These are phyloP conservation scores for Zymoseptoria pseudotritici DNA, from an alignment of 2,329 filamentous ascomycete species.

Conservation along the genomic window DNA sequence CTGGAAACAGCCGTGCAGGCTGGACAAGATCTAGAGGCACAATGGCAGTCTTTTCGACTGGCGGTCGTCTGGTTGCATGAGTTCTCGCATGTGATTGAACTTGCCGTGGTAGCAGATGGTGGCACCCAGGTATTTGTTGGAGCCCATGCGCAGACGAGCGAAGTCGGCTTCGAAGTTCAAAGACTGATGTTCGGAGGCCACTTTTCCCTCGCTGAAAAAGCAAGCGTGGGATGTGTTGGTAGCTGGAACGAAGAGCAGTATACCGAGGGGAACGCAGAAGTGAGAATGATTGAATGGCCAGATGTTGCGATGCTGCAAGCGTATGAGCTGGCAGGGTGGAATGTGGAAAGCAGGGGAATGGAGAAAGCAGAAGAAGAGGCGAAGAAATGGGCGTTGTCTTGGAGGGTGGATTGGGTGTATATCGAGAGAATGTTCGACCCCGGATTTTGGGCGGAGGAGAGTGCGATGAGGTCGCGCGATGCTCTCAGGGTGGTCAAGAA, in stretches of 20 bases:
- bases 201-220: not conserved
- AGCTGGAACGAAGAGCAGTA: not conserved
- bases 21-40: not conserved
- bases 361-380: not conserved
- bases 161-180: not conserved
- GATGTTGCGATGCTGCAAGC: not conserved
- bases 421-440: not conserved
- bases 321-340: not conserved
- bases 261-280: not conserved
- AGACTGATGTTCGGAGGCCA: not conserved
- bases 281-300: not conserved
- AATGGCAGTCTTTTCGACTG: not conserved
- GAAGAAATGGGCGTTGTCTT: not conserved
- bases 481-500: not conserved
- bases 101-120: not conserved
- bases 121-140: not conserved
- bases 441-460: not conserved
- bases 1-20: not conserved
- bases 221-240: not conserved
- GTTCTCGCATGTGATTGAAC: not conserved
- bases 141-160: not conserved
- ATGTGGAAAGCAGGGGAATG: not conserved
- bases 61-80: not conserved
- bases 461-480: not conserved
- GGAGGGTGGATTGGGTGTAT: not conserved